Evolutionary conservation across 2,329 filamentous ascomycete genomes (phyloP).

Genomic region (Emergomyces pasteurianus): DNA sequence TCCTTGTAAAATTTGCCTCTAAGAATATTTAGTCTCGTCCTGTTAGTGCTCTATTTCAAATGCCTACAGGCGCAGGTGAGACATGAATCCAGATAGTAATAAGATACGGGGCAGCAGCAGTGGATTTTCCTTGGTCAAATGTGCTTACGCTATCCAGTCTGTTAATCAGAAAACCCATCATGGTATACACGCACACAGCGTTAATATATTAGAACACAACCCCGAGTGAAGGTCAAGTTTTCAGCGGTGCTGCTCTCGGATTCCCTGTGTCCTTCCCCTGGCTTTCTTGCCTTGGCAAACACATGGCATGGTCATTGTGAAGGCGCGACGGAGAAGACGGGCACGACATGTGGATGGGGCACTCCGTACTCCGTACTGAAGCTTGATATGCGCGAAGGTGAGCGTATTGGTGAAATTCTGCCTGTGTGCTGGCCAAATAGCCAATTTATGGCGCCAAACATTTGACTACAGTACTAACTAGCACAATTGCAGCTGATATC

Average conservation of each 20-base stretch:
- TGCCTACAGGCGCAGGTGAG: background rate
- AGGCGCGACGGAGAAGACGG: background rate
- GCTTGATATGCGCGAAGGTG: no score
- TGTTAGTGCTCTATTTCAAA: background rate
- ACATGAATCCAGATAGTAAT: background rate
- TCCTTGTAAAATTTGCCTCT: background rate
- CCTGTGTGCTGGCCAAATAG: background rate
- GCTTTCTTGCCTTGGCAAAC: no score
- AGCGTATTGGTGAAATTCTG: background rate
- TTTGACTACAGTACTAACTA: no score
- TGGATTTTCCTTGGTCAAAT: background rate
- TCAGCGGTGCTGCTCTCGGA: background rate
- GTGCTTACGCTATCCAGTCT: background rate
- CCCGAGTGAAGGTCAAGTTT: background rate
- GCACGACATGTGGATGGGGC: no score
- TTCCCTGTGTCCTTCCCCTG: background rate
- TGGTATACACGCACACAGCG: background rate
- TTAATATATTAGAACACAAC: background rate
- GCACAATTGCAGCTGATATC: background rate
- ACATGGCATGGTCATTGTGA: background rate
- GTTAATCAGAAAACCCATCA: background rate
- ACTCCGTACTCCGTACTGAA: no score
- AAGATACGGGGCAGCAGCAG: background rate
- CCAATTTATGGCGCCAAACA: background rate
- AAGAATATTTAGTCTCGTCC: background rate